A percentile compares a stretch with the other conserved stretches of the same genome.
These are phyloP conservation scores for Ramaria sp. DNA, from an alignment of 768 basidiomycete genomes.

Conservation along the genomic window DNA sequence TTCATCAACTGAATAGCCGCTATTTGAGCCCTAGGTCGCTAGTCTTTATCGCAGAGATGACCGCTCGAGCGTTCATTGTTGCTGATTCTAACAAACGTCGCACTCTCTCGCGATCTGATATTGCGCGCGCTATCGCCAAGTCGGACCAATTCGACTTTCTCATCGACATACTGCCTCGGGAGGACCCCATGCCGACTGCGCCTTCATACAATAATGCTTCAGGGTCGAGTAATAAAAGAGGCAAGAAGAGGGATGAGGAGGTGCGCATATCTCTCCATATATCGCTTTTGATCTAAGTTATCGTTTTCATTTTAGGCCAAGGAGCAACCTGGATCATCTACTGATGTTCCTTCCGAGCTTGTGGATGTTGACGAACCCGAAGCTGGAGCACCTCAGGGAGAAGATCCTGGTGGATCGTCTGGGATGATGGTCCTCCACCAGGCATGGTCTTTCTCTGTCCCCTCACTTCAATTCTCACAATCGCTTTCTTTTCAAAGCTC, in stretches of 20 bases:
- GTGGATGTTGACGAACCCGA: slow-evolving; percentile 5
- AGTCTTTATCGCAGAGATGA: slow-evolving; percentile 98
- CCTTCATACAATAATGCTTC: slow-evolving; percentile 5
- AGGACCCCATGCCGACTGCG: slow-evolving; percentile 34
- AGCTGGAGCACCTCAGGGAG: background rate
- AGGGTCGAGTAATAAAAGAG: slow-evolving; percentile 5
- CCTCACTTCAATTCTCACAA: background rate
- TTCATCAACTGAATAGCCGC: background rate
- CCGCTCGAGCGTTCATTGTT: slow-evolving; percentile 88
- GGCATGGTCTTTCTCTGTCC: background rate
- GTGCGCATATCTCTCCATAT: background rate
- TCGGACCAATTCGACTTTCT: slow-evolving; percentile 97
- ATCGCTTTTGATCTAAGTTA: background rate
- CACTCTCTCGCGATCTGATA: slow-evolving; percentile 89
- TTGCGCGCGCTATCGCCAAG: slow-evolving; percentile 84
- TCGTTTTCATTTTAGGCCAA: background rate
- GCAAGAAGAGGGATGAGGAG: slow-evolving; percentile 8
- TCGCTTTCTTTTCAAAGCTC: background rate
- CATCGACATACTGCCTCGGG: slow-evolving; percentile 90
- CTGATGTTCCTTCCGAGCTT: background rate
- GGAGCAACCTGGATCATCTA: background rate
- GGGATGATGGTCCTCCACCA: slow-evolving; percentile 10
- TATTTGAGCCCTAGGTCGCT: background rate
- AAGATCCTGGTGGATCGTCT: background rate
- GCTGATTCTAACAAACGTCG: slow-evolving; percentile 94